Conservation (phyloP, 495 filamentous ascomycete species). For the Penicillium lividum region DNA sequence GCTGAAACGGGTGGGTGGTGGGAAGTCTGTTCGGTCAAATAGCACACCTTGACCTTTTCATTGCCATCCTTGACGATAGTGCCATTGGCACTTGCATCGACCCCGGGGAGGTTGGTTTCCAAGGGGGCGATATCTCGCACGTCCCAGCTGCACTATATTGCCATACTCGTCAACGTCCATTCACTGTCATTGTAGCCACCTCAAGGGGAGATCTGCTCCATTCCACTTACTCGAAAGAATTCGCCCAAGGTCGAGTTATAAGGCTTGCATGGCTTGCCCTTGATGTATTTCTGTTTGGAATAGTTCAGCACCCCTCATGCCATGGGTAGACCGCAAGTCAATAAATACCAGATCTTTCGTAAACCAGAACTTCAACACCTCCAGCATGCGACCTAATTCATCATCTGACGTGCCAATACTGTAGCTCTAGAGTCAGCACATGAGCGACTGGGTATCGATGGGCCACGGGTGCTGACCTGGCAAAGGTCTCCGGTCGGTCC, state of each 20-base stretch:
- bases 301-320: conserved; percentile 18
- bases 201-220: too few species aligned
- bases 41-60: conserved; percentile 75
- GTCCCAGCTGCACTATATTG: conserved; percentile 83
- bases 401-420: conserved; percentile 96
- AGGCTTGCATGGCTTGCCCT: conserved; percentile 97
- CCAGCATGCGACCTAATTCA: conserved; percentile 86
- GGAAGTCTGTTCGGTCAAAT: conserved; percentile 96
- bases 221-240: conserved; percentile 79
- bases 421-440: conserved; percentile 39
- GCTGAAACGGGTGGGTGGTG: conserved; percentile 98
- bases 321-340: neutral
- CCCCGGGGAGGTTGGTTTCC: conserved; percentile 40
- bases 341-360: conserved; percentile 82
- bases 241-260: conserved; percentile 98
- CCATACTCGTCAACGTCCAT: neutral
- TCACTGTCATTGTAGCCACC: neutral
- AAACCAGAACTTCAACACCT: conserved; percentile 94
- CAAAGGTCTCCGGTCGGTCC: conserved; percentile 92
- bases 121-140: conserved; percentile 65
- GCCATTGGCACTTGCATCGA: conserved; percentile 38
- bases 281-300: conserved; percentile 79
- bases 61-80: conserved; percentile 34
- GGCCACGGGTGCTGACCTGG: conserved; percentile 53
- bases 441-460: conserved; percentile 13